A percentile compares a stretch with the other conserved stretches of the same genome.
Conservation (phyloP, 140 eudicot genomes). For the Senecio squalidus region DNA sequence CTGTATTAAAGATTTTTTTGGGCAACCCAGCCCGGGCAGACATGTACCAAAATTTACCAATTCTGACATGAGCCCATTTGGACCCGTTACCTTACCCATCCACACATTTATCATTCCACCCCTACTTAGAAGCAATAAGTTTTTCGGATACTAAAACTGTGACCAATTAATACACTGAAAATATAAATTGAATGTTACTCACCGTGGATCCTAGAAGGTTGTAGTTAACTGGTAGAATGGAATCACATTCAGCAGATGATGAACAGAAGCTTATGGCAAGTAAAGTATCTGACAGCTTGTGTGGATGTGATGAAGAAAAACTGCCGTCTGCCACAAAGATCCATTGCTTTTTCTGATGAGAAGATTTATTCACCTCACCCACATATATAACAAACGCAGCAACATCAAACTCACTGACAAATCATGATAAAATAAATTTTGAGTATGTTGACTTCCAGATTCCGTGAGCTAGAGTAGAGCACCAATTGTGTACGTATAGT, state of each 20-base stretch:
- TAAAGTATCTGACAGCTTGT: conserved; percentile 40
- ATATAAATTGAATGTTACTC: conserved; percentile 24
- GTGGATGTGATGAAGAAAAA: conserved; percentile 19
- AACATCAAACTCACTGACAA: conserved; percentile 77
- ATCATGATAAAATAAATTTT: conserved; percentile 9
- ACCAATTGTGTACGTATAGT: neutral
- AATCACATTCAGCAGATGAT: conserved; percentile 50
- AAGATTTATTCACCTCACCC: conserved; percentile 60
- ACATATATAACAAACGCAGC: conserved; percentile 73
- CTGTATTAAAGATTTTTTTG: no score
- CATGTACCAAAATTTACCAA: no score
- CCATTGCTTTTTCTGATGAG: conserved; percentile 78
- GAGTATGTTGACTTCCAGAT: neutral
- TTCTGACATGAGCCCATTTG: no score
- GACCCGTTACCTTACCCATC: no score
- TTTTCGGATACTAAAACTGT: neutral
- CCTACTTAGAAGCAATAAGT: neutral
- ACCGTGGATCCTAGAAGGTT: conserved; percentile 79
- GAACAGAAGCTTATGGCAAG: conserved; percentile 80
- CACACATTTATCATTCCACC: no score
- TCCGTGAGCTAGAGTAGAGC: neutral
- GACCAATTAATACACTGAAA: neutral
- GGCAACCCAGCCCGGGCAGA: no score
- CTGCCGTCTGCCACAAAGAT: conserved; percentile 80
- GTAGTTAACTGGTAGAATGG: conserved; percentile 50